A percentile compares a stretch with the other conserved stretches of the same genome.
phyloP scores from a whole-genome alignment of 495 filamentous ascomycete genomes.

The Aspergillus mulundensis region DNA sequence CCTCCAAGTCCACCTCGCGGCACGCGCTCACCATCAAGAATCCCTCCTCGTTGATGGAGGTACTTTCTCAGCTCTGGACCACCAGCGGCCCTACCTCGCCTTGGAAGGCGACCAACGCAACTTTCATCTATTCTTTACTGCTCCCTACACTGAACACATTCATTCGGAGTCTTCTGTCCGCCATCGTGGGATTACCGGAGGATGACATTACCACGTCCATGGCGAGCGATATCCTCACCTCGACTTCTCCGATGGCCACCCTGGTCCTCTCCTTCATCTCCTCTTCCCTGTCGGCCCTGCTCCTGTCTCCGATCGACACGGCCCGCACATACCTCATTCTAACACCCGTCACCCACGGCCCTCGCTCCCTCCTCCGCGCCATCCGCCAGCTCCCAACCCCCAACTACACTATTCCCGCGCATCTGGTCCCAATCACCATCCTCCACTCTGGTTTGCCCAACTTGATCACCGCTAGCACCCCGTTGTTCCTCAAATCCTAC shows the following conservation, averaged over 20 bases:
- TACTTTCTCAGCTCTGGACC: conserved; percentile 79
- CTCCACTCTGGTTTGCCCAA: conserved; percentile 81
- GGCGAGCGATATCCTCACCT: conserved; percentile 60
- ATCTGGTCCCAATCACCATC: conserved; percentile 74
- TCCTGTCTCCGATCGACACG: conserved; percentile 83
- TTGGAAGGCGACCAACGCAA: conserved; percentile 92
- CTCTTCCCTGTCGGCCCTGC: conserved; percentile 69
- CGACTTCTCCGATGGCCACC: conserved; percentile 66
- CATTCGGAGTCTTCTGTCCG: conserved; percentile 76
- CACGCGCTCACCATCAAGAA: conserved; percentile 65
- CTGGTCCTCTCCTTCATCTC: conserved; percentile 79
- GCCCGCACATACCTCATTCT: conserved; percentile 84
- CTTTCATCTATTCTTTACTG: conserved; percentile 82
- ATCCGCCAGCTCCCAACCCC: conserved; percentile 66
- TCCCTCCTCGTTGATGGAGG: conserved; percentile 70
- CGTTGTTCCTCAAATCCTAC: conserved; percentile 73
- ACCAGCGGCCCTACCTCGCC: conserved; percentile 86
- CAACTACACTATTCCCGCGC: conserved; percentile 65
- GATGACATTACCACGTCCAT: conserved; percentile 55
- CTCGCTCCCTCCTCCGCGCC: conserved; percentile 68
- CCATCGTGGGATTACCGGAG: conserved; percentile 79
- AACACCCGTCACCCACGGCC: conserved; percentile 67
- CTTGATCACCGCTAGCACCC: conserved; percentile 71
- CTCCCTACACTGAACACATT: conserved; percentile 82
- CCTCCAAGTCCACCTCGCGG: conserved; percentile 37